Percentiles rank a stretch among this genome's conserved stretches.
These are phyloP conservation scores for Penicillium bialowiezense DNA, from an alignment of 495 filamentous ascomycete species.

Conservation along the genomic window DNA sequence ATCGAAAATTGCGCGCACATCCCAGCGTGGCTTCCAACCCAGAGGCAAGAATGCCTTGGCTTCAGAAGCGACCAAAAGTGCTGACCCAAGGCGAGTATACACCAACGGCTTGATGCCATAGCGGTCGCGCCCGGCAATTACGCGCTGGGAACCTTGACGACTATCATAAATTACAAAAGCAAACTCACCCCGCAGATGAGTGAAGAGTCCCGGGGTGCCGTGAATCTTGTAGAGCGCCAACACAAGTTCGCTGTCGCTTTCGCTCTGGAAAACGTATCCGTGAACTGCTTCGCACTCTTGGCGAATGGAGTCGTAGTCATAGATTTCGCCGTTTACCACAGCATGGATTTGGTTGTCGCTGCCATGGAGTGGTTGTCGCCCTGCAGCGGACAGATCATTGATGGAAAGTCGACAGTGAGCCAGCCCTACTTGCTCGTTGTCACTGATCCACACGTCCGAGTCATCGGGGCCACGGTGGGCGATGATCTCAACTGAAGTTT, in stretches of 20 bases:
- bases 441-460: slow-evolving; percentile 43
- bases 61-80: slow-evolving; percentile 40
- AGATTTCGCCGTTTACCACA: slow-evolving; percentile 56
- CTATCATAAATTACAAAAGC: slow-evolving; percentile 47
- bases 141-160: not conserved
- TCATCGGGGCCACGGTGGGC: slow-evolving; percentile 49
- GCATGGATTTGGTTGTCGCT: slow-evolving; percentile 40
- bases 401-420: slow-evolving; percentile 40
- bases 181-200: slow-evolving; percentile 50
- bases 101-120: slow-evolving; percentile 47
- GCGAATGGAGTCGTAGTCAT: slow-evolving; percentile 45
- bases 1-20: slow-evolving; percentile 37
- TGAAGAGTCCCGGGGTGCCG: slow-evolving; percentile 42
- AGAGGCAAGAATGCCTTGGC: slow-evolving; percentile 45
- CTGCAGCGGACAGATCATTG: slow-evolving; percentile 46
- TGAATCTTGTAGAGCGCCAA: slow-evolving; percentile 49
- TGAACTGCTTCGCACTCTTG: slow-evolving; percentile 17
- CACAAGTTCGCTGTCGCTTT: slow-evolving; percentile 47
- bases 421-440: slow-evolving; percentile 35
- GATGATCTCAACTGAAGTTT: slow-evolving; percentile 23
- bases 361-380: slow-evolving; percentile 46
- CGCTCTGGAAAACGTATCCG: slow-evolving; percentile 40
- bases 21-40: slow-evolving; percentile 49
- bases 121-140: slow-evolving; percentile 18
- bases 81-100: slow-evolving; percentile 36